A percentile compares a stretch with the other conserved stretches of the same genome.
Conservation (phyloP, 495 filamentous ascomycete genomes). For the Massariosphaeria phaeospora region DNA sequence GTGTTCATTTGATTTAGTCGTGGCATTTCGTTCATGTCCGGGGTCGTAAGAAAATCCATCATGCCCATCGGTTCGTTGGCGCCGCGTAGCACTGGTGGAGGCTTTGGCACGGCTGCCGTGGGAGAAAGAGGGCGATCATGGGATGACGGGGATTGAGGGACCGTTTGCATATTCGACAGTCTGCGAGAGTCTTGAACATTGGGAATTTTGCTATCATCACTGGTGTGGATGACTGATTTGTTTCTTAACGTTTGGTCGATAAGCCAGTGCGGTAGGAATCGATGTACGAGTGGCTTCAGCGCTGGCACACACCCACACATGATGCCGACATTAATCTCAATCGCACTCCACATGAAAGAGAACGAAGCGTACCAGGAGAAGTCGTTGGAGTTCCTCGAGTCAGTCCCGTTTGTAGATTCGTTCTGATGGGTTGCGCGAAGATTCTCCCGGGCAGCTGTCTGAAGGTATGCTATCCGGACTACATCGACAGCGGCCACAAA, state of each 20-base stretch:
- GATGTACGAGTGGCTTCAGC: constrained; percentile 76
- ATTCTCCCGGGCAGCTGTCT: constrained; percentile 51
- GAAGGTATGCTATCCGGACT: constrained; percentile 81
- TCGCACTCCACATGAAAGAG: constrained; percentile 86
- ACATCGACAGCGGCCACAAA: constrained; percentile 88
- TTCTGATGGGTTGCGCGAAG: constrained; percentile 27
- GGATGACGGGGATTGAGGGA: too few species aligned
- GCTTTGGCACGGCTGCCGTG: constrained; percentile 3
- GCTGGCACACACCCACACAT: constrained; percentile 85
- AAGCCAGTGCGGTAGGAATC: constrained; percentile 68
- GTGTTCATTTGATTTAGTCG: constrained; percentile 30
- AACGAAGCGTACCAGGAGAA: constrained; percentile 72
- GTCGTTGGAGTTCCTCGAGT: constrained; percentile 41
- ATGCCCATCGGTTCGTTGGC: constrained; percentile 46
- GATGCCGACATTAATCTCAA: constrained; percentile 86
- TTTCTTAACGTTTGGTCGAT: constrained; percentile 38
- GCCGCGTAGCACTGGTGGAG: constrained; percentile 8
- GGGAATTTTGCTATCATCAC: constrained; percentile 7
- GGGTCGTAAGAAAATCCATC: constrained; percentile 57
- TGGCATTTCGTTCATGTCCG: constrained; percentile 42
- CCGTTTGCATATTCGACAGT: background rate
- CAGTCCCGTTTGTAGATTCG: background rate
- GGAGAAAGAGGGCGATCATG: too few species aligned
- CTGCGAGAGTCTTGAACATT: background rate
- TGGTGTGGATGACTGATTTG: constrained; percentile 13